Evolutionary conservation across 495 filamentous ascomycete genomes (phyloP).

Genomic region (Melanomma pulvis-pyrius): DNA sequence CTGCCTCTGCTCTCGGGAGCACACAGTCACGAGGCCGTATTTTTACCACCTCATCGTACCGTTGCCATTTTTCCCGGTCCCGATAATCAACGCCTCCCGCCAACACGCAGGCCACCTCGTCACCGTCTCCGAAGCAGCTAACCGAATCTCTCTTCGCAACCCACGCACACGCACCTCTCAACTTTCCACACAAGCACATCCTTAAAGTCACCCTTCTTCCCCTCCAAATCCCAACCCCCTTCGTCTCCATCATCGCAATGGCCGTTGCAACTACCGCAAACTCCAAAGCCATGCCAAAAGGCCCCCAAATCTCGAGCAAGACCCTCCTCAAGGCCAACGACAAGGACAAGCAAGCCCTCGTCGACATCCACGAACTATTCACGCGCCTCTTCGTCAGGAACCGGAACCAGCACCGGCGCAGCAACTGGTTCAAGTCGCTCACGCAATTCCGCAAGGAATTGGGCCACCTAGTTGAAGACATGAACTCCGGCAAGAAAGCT

Average conservation of each 20-base stretch:
- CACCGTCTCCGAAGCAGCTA: not conserved
- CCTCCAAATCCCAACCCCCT: not conserved
- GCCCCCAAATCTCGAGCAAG: conserved; percentile 3
- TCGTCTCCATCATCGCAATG: not conserved
- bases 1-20: not conserved
- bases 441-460: conserved; percentile 30
- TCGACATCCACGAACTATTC: conserved; percentile 30
- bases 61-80: not conserved
- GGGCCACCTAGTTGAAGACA: conserved; percentile 22
- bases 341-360: conserved; percentile 15
- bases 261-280: not conserved
- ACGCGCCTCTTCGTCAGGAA: conserved; percentile 30
- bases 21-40: conserved; percentile 3
- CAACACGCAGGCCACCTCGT: not conserved
- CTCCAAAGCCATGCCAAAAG: not conserved
- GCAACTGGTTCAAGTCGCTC: conserved; percentile 32
- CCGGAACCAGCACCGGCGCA: conserved; percentile 35
- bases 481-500: conserved; percentile 18
- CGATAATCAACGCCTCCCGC: not conserved
- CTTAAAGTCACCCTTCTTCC: not conserved
- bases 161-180: not conserved
- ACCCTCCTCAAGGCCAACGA: conserved; percentile 5
- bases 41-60: not conserved
- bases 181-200: not conserved
- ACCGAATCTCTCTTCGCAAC: not conserved